Percentiles rank a stretch among this genome's conserved stretches.
phyloP scores from a whole-genome alignment of 2,329 filamentous ascomycete species.

The Cryphonectria parasitica region DNA sequence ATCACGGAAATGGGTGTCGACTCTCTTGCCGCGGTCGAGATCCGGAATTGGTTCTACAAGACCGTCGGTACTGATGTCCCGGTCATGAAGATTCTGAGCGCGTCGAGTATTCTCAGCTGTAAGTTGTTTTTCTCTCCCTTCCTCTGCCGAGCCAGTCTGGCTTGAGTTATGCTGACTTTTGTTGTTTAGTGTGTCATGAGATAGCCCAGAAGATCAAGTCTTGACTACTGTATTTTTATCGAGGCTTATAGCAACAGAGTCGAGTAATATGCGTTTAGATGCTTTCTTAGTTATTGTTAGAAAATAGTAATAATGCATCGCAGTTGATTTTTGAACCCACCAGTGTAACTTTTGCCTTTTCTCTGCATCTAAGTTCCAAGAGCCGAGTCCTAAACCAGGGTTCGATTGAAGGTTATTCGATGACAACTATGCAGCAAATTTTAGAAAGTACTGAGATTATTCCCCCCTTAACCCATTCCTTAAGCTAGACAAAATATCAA shows the following conservation, averaged over 20 bases:
- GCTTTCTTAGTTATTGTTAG: too few species aligned
- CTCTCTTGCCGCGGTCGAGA: conserved; percentile 46
- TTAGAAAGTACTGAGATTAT: background rate
- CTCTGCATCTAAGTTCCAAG: too few species aligned
- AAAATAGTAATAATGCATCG: too few species aligned
- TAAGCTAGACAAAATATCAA: background rate
- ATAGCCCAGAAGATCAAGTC: conserved; percentile 18
- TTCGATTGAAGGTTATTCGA: too few species aligned
- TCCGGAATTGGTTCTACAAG: conserved; percentile 52
- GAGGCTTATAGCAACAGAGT: too few species aligned
- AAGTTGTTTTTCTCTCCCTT: background rate
- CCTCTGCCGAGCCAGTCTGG: background rate
- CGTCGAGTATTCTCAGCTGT: conserved; percentile 34
- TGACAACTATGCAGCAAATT: too few species aligned
- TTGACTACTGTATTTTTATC: too few species aligned
- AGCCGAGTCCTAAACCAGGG: too few species aligned
- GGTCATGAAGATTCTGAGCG: conserved; percentile 49
- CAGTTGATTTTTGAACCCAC: background rate
- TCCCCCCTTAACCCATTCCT: background rate
- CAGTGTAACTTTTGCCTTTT: background rate
- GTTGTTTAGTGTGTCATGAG: conserved; percentile 12
- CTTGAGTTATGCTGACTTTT: background rate
- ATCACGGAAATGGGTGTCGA: conserved; percentile 46
- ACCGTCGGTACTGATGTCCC: conserved; percentile 47
- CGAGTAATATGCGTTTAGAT: background rate